Percentiles rank a stretch among this genome's conserved stretches.
Evolutionary conservation across 257 asterid genomes (phyloP).

Genomic region (Linaria vulgaris): DNA sequence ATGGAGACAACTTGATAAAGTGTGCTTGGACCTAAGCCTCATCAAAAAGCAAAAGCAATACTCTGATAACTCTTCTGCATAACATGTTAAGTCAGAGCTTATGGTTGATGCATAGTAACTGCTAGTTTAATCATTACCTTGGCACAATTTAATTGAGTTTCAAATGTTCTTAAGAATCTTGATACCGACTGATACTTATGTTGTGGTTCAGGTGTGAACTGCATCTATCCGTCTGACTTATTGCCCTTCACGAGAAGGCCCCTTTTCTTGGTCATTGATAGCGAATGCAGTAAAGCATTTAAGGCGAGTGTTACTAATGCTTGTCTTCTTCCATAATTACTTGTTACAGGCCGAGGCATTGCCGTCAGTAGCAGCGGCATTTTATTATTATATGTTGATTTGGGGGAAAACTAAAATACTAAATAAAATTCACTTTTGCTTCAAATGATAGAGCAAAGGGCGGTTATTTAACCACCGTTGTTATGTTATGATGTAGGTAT

Average conservation of each 20-base stretch:
- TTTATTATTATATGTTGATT: constrained; percentile 9
- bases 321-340: constrained; percentile 17
- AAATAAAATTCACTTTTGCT: not conserved
- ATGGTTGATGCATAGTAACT: not conserved
- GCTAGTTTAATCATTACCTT: constrained; percentile 1
- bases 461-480: constrained; percentile 1
- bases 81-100: constrained; percentile 21
- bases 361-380: not conserved
- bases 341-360: constrained; percentile 20
- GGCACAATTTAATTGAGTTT: constrained; percentile 13
- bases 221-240: constrained; percentile 84
- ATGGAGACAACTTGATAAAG: not conserved
- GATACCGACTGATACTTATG: constrained; percentile 26
- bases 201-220: constrained; percentile 64
- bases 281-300: constrained; percentile 80
- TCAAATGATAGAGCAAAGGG: constrained; percentile 13
- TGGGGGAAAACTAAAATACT: not conserved
- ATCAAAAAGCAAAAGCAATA: not conserved
- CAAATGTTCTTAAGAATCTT: constrained; percentile 16
- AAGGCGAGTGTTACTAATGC: constrained; percentile 49
- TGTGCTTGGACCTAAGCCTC: not conserved
- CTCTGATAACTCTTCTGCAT: constrained; percentile 1
- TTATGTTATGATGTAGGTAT: not conserved
- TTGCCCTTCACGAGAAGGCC: constrained; percentile 96
- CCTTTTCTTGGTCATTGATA: constrained; percentile 79